Evolutionary conservation across 768 basidiomycete genomes (phyloP).

Genomic region (Hygrocybe punicea): DNA sequence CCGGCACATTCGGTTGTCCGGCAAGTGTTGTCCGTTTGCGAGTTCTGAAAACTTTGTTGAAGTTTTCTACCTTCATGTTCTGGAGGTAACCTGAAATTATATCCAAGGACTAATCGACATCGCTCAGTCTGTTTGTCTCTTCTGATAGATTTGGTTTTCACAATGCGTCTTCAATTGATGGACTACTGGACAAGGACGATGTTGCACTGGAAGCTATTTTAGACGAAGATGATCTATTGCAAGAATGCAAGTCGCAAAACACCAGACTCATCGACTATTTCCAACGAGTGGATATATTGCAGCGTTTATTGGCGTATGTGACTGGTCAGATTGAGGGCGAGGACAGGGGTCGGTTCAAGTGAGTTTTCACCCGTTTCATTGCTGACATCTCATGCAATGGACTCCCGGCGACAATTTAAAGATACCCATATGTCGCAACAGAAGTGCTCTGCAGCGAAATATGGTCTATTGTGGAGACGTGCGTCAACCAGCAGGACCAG

Average conservation of each 20-base stretch:
- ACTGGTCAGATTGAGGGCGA: constrained; percentile 82
- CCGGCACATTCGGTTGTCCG: not conserved
- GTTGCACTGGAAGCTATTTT: constrained; percentile 86
- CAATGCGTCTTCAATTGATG: constrained; percentile 86
- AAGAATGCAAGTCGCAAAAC: constrained; percentile 95
- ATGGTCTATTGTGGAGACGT: constrained; percentile 91
- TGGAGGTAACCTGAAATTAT: constrained; percentile 45
- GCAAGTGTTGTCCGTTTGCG: not conserved
- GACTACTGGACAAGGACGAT: constrained; percentile 85
- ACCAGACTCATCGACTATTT: constrained; percentile 86
- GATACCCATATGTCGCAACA: constrained; percentile 89
- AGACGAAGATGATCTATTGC: constrained; percentile 89
- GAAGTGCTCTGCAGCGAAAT: constrained; percentile 95
- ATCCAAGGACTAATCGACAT: constrained; percentile 4
- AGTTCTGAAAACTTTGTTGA: not conserved
- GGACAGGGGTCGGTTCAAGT: constrained; percentile 80
- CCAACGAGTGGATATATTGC: constrained; percentile 74
- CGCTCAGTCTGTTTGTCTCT: not conserved
- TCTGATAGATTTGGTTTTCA: constrained; percentile 79
- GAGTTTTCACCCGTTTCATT: constrained; percentile 31
- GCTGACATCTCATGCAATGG: constrained; percentile 7
- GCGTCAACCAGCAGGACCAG: constrained; percentile 65
- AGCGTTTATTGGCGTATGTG: constrained; percentile 79
- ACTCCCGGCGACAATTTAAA: constrained; percentile 27
- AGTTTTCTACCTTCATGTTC: constrained; percentile 39